These are phyloP conservation scores for Blastomyces silverae DNA, from an alignment of 2,329 filamentous ascomycete species.

Conservation along the genomic window DNA sequence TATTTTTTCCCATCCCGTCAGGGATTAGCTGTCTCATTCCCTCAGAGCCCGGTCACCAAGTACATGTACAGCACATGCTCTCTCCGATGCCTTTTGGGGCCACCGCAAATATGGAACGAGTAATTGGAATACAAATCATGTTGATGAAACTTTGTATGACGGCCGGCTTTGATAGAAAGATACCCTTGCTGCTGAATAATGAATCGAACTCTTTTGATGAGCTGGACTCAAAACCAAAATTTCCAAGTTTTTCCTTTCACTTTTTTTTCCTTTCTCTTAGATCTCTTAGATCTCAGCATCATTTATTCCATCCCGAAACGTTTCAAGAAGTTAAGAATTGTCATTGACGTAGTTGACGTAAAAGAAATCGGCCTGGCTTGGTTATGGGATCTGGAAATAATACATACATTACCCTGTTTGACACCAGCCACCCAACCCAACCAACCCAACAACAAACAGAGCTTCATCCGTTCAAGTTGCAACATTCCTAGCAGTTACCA, in stretches of 20 bases:
- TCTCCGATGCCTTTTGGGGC: too few relatives aligned
- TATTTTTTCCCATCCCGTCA: conserved; percentile 3
- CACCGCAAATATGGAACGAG: neutral
- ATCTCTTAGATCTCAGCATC: conserved; percentile 6
- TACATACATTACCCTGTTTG: neutral
- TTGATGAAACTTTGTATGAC: neutral
- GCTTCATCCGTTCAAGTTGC: neutral
- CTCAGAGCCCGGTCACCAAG: too few relatives aligned
- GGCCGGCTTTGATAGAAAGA: neutral
- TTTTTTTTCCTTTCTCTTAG: neutral
- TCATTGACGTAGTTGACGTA: conserved; percentile 7
- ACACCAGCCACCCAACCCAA: neutral
- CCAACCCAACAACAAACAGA: conserved; percentile 7
- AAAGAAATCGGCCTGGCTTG: neutral
- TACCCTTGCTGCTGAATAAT: conserved; percentile 1
- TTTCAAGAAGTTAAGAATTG: neutral
- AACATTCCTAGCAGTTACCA: neutral
- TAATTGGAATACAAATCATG: neutral
- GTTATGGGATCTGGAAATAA: neutral
- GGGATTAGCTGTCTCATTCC: neutral
- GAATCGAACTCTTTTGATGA: neutral
- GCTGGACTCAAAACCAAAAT: neutral
- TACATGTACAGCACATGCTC: too few relatives aligned
- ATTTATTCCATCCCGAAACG: neutral
- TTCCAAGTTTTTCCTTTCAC: conserved; percentile 8